Conservation (phyloP, 805 yeast species). For the Teunomyces funiuensis region DNA sequence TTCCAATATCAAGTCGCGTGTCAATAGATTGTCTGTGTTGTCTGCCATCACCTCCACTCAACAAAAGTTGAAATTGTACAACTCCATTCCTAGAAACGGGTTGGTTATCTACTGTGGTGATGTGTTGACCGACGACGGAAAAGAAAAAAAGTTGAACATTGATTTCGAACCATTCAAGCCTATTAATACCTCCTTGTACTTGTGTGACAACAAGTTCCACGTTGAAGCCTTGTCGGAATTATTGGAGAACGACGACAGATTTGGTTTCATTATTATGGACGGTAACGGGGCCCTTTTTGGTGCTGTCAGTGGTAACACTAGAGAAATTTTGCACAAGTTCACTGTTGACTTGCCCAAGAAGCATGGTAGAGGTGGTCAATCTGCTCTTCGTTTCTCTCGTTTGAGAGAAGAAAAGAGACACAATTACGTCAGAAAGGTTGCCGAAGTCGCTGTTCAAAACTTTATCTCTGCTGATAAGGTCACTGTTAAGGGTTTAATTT, state of each 20-base stretch:
- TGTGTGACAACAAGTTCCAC: conserved; percentile 98
- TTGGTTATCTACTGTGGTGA: conserved; percentile 98
- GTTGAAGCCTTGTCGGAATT: conserved; percentile 95
- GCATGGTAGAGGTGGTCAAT: conserved; percentile 99
- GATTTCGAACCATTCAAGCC: conserved; percentile 99
- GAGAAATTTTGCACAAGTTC: conserved; percentile 94
- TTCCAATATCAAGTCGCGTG: conserved; percentile 96
- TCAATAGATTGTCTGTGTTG: conserved; percentile 89
- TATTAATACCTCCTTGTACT: conserved; percentile 88
- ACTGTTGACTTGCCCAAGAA: conserved; percentile 96
- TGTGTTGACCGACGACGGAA: conserved; percentile 94
- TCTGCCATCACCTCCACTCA: conserved; percentile 98
- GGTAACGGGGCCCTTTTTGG: conserved; percentile 99
- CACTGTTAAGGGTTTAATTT: conserved; percentile 87
- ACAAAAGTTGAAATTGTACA: conserved; percentile 89
- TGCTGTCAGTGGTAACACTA: conserved; percentile 91
- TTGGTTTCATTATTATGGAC: conserved; percentile 98
- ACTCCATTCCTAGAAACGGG: conserved; percentile 90
- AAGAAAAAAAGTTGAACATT: conserved; percentile 92
- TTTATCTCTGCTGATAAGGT: conserved; percentile 94
- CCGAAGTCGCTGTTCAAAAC: conserved; percentile 97
- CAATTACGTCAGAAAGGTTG: conserved; percentile 96
- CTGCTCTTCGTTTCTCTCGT: conserved; percentile 98
- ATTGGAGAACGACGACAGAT: conserved; percentile 91
- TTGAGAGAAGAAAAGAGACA: conserved; percentile 99